These are phyloP conservation scores for Tolypocladium sp. DNA, from an alignment of 2,329 filamentous ascomycete genomes.

Conservation along the genomic window DNA sequence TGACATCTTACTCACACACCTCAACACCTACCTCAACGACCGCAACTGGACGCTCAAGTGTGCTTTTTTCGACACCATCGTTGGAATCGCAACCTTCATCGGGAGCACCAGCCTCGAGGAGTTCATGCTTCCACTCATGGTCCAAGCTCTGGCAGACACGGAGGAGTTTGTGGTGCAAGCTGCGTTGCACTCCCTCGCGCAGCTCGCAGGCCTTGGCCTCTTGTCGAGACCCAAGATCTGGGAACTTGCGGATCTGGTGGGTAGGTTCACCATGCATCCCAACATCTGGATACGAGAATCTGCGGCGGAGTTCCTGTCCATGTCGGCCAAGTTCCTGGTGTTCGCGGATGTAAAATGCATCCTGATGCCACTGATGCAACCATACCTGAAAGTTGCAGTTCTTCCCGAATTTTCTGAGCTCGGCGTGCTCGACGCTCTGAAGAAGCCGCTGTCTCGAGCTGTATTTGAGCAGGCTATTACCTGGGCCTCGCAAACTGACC, in stretches of 20 bases:
- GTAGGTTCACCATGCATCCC: slow-evolving; percentile 83
- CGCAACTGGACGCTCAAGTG: slow-evolving; percentile 94
- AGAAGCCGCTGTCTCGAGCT: slow-evolving; percentile 67
- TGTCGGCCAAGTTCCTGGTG: slow-evolving; percentile 62
- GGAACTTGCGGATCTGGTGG: slow-evolving; percentile 78
- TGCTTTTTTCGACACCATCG: slow-evolving; percentile 91
- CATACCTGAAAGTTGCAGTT: slow-evolving; percentile 70
- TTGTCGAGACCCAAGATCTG: slow-evolving; percentile 77
- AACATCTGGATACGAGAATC: slow-evolving; percentile 94
- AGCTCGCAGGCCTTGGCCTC: slow-evolving; percentile 79
- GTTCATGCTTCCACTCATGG: slow-evolving; percentile 91
- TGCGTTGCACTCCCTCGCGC: slow-evolving; percentile 77
- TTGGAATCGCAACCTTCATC: slow-evolving; percentile 84
- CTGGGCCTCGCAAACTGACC: slow-evolving; percentile 78
- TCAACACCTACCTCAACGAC: slow-evolving; percentile 96
- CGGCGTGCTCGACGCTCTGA: slow-evolving; percentile 70
- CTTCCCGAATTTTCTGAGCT: slow-evolving; percentile 60
- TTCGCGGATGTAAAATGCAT: slow-evolving; percentile 74
- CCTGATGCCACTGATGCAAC: slow-evolving; percentile 67
- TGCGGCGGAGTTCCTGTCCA: slow-evolving; percentile 72
- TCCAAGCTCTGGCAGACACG: slow-evolving; percentile 84
- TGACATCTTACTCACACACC: slow-evolving; percentile 89
- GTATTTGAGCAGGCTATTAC: slow-evolving; percentile 78
- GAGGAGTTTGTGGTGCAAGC: slow-evolving; percentile 93
- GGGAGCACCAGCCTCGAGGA: slow-evolving; percentile 85